phyloP scores from a whole-genome alignment of 768 basidiomycete genomes.

The Termitomyces sp. region DNA sequence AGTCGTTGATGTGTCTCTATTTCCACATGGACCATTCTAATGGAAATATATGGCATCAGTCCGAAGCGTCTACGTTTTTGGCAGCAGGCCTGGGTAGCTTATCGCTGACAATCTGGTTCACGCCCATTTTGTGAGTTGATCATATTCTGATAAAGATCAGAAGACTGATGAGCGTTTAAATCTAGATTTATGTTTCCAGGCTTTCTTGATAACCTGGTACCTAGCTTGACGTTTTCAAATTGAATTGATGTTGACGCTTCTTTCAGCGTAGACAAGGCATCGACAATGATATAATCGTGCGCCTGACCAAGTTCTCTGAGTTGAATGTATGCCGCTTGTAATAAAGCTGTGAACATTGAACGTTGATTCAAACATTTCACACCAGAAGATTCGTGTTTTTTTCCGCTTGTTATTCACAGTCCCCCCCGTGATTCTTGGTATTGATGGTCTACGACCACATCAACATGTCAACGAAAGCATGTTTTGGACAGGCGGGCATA shows the following conservation, averaged over 20 bases:
- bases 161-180: conserved; percentile 29
- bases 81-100: conserved; percentile 66
- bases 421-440: conserved; percentile 60
- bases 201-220: conserved; percentile 60
- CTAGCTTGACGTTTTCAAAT: conserved; percentile 15
- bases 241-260: background rate
- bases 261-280: conserved; percentile 56
- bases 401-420: conserved; percentile 72
- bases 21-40: no score
- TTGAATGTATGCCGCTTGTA: conserved; percentile 49
- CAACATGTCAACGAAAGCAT: conserved; percentile 60
- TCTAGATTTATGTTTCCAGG: conserved; percentile 65
- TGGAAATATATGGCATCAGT: conserved; percentile 31
- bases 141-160: conserved; percentile 2
- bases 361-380: background rate
- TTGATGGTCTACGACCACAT: conserved; percentile 63
- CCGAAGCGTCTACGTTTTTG: conserved; percentile 66
- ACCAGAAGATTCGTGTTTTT: conserved; percentile 62
- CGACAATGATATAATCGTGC: conserved; percentile 61
- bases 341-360: background rate
- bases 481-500: conserved; percentile 44
- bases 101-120: conserved; percentile 68
- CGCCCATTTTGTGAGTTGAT: conserved; percentile 54
- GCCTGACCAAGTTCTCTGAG: conserved; percentile 77
- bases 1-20: conserved; percentile 14